Percentiles rank a stretch among this genome's conserved stretches.
These are phyloP conservation scores for Arthroderma sp. DNA, from an alignment of 2,329 filamentous ascomycete species.

Conservation along the genomic window DNA sequence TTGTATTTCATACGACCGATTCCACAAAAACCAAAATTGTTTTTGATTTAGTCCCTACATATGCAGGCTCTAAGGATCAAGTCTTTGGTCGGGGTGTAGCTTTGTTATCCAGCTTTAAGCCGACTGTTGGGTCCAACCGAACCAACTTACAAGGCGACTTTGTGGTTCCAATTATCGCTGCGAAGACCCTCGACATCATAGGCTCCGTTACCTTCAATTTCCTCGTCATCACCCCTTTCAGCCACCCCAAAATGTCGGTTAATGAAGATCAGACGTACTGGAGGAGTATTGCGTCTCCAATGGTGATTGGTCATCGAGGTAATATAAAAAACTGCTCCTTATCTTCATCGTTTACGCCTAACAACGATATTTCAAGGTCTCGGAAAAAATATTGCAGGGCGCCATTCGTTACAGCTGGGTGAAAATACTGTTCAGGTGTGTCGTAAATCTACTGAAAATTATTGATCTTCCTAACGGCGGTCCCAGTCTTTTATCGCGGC, in stretches of 20 bases:
- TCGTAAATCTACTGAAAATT: not conserved
- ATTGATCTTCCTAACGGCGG: slow-evolving; percentile 13
- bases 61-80: slow-evolving; percentile 68
- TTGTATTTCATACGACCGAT: slow-evolving; percentile 74
- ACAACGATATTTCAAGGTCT: slow-evolving; percentile 43
- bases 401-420: slow-evolving; percentile 80
- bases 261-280: slow-evolving; percentile 89
- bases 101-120: slow-evolving; percentile 72
- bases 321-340: slow-evolving; percentile 9
- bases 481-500: slow-evolving; percentile 79
- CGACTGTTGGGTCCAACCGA: slow-evolving; percentile 69
- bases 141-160: slow-evolving; percentile 87
- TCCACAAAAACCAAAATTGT: slow-evolving; percentile 71
- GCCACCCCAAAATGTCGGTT: slow-evolving; percentile 85
- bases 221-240: slow-evolving; percentile 83
- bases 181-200: slow-evolving; percentile 73
- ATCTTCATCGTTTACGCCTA: slow-evolving; percentile 7
- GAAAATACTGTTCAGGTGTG: slow-evolving; percentile 72
- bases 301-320: slow-evolving; percentile 60
- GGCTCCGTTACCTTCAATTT: slow-evolving; percentile 97
- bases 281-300: slow-evolving; percentile 81
- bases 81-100: slow-evolving; percentile 82
- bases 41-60: slow-evolving; percentile 93
- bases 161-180: slow-evolving; percentile 78
- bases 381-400: slow-evolving; percentile 77